Conservation (phyloP, 108 stramenopile species). For the Conticribra guillardii region DNA sequence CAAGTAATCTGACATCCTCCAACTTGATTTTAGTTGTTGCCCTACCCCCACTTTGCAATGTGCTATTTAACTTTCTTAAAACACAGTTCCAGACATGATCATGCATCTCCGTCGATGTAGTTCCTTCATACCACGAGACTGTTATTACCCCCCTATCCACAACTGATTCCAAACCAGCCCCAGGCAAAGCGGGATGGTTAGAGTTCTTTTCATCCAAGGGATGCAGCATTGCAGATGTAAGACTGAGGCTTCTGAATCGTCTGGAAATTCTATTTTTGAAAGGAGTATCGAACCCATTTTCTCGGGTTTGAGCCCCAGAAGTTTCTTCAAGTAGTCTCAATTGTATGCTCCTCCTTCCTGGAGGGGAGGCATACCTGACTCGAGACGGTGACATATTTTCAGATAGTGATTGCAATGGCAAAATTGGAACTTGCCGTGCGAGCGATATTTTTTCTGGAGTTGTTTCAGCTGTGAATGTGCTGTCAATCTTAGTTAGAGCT, state of each 20-base stretch:
- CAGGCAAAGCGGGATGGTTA: neutral
- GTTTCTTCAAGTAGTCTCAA: constrained; percentile 16
- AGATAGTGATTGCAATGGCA: neutral
- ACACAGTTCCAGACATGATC: constrained; percentile 80
- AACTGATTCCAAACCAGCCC: neutral
- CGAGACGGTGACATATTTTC: constrained; percentile 4
- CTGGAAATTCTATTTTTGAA: neutral
- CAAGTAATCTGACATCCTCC: constrained; percentile 68
- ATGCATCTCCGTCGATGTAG: constrained; percentile 64
- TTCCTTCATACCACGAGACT: constrained; percentile 87
- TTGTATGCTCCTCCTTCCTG: constrained; percentile 12
- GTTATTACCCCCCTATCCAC: constrained; percentile 68
- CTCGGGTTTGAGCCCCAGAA: neutral
- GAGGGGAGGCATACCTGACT: constrained; percentile 7
- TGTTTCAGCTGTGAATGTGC: neutral
- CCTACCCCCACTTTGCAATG: neutral
- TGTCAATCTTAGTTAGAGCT: neutral
- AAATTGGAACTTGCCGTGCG: neutral
- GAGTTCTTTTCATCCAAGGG: constrained; percentile 11
- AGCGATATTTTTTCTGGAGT: neutral
- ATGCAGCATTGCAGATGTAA: neutral
- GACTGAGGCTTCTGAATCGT: constrained; percentile 22
- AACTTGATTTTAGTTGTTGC: constrained; percentile 39
- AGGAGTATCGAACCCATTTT: neutral
- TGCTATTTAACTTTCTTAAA: constrained; percentile 23